These are phyloP conservation scores for Suhomyces faveliae DNA, from an alignment of 805 yeast genomes.

Conservation along the genomic window DNA sequence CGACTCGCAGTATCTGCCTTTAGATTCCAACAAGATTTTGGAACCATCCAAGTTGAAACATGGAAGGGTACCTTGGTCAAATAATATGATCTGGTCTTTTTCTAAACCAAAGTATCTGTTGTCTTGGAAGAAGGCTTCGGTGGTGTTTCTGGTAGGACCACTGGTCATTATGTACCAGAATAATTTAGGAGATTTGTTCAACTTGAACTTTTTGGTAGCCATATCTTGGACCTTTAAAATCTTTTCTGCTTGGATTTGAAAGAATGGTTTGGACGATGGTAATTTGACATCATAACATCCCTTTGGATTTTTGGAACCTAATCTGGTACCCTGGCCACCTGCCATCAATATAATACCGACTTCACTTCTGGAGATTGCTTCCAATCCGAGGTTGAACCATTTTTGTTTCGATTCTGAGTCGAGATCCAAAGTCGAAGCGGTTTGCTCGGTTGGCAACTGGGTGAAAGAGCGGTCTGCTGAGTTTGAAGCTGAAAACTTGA, in stretches of 20 bases:
- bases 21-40: constrained; percentile 61
- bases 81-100: constrained; percentile 62
- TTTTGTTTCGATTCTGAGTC: constrained; percentile 23
- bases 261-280: constrained; percentile 80
- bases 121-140: constrained; percentile 65
- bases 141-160: constrained; percentile 73
- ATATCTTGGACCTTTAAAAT: constrained; percentile 60
- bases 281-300: constrained; percentile 89
- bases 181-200: constrained; percentile 32
- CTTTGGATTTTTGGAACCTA: constrained; percentile 88
- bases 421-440: constrained; percentile 52
- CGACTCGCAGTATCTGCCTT: constrained; percentile 64
- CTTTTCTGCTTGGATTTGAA: constrained; percentile 92
- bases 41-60: constrained; percentile 73
- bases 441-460: constrained; percentile 47
- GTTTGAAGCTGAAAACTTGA: constrained; percentile 33
- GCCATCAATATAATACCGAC: constrained; percentile 94
- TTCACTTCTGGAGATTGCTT: constrained; percentile 64
- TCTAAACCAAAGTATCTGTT: constrained; percentile 71
- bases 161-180: constrained; percentile 97
- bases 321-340: constrained; percentile 97
- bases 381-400: constrained; percentile 58
- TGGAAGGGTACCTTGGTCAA: constrained; percentile 94
- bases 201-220: constrained; percentile 36
- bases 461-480: constrained; percentile 28